Evolutionary conservation across 345 rosid genomes (phyloP).

Genomic region (Syzygium oleosum): DNA sequence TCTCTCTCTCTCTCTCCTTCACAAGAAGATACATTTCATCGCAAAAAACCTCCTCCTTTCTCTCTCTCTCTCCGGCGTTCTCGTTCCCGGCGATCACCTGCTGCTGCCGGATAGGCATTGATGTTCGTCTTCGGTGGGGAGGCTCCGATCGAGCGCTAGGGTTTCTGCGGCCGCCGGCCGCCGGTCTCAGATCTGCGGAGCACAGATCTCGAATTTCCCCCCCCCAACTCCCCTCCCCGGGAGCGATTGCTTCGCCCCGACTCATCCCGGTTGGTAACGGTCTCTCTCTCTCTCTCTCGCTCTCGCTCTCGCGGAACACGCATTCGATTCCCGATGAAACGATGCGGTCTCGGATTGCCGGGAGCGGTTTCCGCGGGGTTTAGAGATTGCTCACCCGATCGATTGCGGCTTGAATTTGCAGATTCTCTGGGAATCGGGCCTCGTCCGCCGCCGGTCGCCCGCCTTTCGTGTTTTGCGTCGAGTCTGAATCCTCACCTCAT

Average conservation of each 20-base stretch:
- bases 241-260: neutral
- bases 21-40: neutral
- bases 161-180: neutral
- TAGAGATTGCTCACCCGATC: neutral
- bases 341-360: neutral
- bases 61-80: neutral
- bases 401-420: neutral
- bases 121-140: neutral
- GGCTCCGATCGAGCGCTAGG: neutral
- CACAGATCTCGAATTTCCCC: neutral
- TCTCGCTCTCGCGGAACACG: neutral
- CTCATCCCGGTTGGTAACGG: neutral
- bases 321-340: neutral
- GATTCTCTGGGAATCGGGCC: neutral
- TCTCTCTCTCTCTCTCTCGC: neutral
- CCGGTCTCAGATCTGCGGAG: neutral
- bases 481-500: slow-evolving; percentile 38
- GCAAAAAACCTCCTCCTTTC: neutral
- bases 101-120: neutral
- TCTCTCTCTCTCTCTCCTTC: neutral
- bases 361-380: neutral
- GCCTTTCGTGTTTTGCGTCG: slow-evolving; percentile 45
- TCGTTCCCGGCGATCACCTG: neutral
- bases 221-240: too few relatives aligned
- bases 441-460: neutral